phyloP scores from a whole-genome alignment of 2,329 filamentous ascomycete species.

The Aspergillus piperis region DNA sequence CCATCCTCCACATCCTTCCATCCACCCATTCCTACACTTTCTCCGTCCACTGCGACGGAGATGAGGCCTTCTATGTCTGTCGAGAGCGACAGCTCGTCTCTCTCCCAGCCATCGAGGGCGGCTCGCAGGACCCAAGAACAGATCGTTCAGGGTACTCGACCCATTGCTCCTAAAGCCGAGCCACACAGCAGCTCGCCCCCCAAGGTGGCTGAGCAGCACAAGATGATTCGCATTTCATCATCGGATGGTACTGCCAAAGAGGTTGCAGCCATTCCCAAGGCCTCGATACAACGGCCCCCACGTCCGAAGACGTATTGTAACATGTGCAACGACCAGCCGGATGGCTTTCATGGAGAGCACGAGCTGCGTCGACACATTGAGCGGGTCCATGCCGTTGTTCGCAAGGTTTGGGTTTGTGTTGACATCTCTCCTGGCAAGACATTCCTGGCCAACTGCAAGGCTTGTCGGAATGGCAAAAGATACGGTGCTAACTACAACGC shows the following conservation, averaged over 20 bases:
- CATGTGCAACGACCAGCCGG: conserved; percentile 69
- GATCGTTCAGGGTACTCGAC: conserved; percentile 50
- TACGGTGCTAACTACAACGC: conserved; percentile 96
- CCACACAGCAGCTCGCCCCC: conserved; percentile 32
- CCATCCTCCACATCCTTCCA: conserved; percentile 36
- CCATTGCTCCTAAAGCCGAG: conserved; percentile 52
- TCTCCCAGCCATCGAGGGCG: conserved; percentile 48
- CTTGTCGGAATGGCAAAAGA: conserved; percentile 72
- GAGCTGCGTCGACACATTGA: conserved; percentile 71
- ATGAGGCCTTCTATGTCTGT: conserved; percentile 54
- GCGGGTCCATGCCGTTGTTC: conserved; percentile 63
- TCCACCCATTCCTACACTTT: conserved; percentile 30
- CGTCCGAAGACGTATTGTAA: conserved; percentile 71
- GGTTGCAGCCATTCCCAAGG: conserved; percentile 57
- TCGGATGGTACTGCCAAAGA: conserved; percentile 57
- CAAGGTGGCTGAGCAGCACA: conserved; percentile 42
- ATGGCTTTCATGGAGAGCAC: conserved; percentile 83
- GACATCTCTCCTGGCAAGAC: conserved; percentile 60
- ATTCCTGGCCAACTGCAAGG: conserved; percentile 79
- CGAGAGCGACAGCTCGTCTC: conserved; percentile 48
- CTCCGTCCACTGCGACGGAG: conserved; percentile 47
- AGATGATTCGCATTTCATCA: conserved; percentile 55
- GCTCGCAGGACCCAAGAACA: conserved; percentile 52
- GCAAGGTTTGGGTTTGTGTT: conserved; percentile 65
- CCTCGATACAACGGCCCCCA: conserved; percentile 64